Evolutionary conservation across 208 protist species (phyloP), one percentile per base, ranked within the genome.

Genomic region (Trypanosoma scelopori): DNA sequence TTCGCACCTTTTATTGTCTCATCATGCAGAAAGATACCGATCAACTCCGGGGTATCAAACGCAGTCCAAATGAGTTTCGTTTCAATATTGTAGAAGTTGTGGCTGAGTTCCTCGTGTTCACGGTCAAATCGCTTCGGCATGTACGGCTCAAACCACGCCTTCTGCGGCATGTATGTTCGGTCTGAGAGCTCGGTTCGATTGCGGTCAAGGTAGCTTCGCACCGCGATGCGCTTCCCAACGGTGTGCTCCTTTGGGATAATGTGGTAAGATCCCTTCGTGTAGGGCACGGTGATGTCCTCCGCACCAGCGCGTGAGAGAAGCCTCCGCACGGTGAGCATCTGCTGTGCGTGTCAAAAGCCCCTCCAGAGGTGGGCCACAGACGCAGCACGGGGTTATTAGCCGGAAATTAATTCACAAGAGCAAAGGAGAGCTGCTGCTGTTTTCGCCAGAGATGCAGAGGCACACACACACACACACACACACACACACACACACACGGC

Each of bases 131-230:
- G 35, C 51, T 68, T 65, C 42, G 68, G 60, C 30, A 69, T 72
- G 55, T 95, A 91, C 37, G 86, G 55, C 49, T 80, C 61, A 69
- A 96, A 93, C 85, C 86, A 96, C 18, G 74, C 76, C 61, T 91
- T 91, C 70, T 94, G 91, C 15, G 87, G 88, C 78, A 91, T 79
- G 67, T 87, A 94, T 22, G 91, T 94, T 57, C 91, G 88, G 63
- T 94, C 86, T 0, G 91, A 94, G 37, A 94, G 79, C 62, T 96
- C 88, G 5, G 91, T 90, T 65, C 81, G 80, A 62, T 94, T 94
- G 37, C 90, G 87, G 58, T 95, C 90, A 20, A 92, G 79, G 65
- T 92, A 92, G 25, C 70, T 82, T 52, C 90, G 90, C 11, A 93
- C 87, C 13, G 90, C 86, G 48, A 95, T 93, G 47, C 84, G 84